Evolutionary conservation across 257 asterid species (phyloP).

Genomic region (Forsythia suspensa): DNA sequence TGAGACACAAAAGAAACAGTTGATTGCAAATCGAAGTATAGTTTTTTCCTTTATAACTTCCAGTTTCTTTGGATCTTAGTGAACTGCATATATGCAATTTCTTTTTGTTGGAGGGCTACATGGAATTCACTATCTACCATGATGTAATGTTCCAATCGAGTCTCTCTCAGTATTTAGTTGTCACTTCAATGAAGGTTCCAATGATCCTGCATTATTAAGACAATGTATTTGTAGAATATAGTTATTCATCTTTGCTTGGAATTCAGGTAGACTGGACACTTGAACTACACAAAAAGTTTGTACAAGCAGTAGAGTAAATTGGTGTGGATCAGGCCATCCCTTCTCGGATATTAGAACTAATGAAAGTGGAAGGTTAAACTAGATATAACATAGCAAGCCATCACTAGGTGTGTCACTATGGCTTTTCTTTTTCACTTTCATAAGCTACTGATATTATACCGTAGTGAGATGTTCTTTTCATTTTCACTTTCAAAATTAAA

Average conservation of each 20-base stretch:
- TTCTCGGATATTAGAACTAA: conserved; percentile 52
- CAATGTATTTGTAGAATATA: not conserved
- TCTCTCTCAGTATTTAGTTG: not conserved
- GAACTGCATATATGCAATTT: not conserved
- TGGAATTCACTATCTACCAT: not conserved
- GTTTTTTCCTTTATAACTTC: not conserved
- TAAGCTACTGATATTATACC: too few relatives aligned
- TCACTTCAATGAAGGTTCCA: not conserved
- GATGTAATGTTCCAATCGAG: not conserved
- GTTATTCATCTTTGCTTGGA: not conserved
- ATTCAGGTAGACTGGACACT: conserved; percentile 56
- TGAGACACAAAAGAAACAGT: not conserved
- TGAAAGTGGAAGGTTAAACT: conserved; percentile 54
- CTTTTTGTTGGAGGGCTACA: not conserved
- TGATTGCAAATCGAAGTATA: not conserved
- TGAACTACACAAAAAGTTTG: conserved; percentile 51
- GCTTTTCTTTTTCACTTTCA: conserved; percentile 1
- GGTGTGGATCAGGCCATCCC: conserved; percentile 62
- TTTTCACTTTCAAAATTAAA: too few relatives aligned
- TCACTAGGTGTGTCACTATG: conserved; percentile 41
- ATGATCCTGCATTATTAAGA: not conserved
- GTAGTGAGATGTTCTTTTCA: too few relatives aligned
- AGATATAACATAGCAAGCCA: conserved; percentile 60
- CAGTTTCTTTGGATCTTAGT: not conserved
- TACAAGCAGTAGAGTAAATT: conserved; percentile 52